Base-by-base conservation (phyloP, 495 filamentous ascomycete species). In the Lindgomyces ingoldianus region DNA sequence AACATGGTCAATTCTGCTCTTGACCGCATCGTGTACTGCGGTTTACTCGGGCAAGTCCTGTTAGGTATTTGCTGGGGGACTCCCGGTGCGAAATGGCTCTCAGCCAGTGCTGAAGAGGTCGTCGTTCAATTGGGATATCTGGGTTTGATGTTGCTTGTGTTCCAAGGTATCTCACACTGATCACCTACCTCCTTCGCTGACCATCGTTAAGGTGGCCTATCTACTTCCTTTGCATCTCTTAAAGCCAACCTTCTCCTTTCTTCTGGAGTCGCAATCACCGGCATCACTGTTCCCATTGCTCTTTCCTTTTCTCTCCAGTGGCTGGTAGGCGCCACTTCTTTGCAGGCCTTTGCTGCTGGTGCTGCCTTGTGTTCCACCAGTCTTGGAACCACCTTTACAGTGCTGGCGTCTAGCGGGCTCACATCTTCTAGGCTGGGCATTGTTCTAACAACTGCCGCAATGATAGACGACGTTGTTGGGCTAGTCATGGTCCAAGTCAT, bases 401-500 rank as follows among this genome's bases (percentile, higher is more conserved):
- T 94, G 27, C 78, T 96, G 0, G 76, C 77, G 12, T 82, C 84
- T 39, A 82, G 80, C 0, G 79, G 77, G 8, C 75, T 88, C 12
- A 77, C 79, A 21, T 72, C 78, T 2, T 90, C 87, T 1, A 80
- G 88, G 2, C 74, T 93, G 1, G 91, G 90, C 0, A 81, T 83
- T 0, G 86, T 94, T 0, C 81, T 91, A 0, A 81, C 81, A 10
- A 85, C 83, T 57, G 89, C 88, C 2, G 91, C 89, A 19, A 88
- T 94, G 81, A 80, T 96, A 68, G 91, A 94, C 73, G 91, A 93
- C 76, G 88, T 94, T 1, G 81, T 89, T 16, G 90, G 90, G 0
- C 74, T 94, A n/a, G 82, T 94, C 1, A 88, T 93, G 82, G 85
- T 91, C 19, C 84, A 90, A 66, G 79, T 90, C 29, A 81, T 85